Evolutionary conservation across 805 yeast genomes (phyloP), one percentile per base, ranked within the genome.

Genomic region (Saccharomycopsis malanga): DNA sequence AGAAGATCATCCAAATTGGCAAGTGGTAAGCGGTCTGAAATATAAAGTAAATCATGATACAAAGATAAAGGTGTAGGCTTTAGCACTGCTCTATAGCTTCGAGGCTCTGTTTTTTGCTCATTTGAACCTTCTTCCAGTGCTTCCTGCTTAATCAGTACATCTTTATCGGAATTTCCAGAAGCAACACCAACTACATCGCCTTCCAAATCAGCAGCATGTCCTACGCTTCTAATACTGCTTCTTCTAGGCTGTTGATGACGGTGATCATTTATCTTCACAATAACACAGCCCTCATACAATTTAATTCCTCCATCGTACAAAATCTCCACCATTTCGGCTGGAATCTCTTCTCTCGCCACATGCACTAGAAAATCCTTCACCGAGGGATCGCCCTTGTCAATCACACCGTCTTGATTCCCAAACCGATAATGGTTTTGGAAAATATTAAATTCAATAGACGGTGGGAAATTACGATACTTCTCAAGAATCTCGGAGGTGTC

Each of bases 361-460:
- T 80, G 84, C 54, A 81, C 79, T 51, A 91, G 66, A 57, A 93
- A 93, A 53, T 81, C 85, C 60, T 81, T 83, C 42, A 87, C 76
- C 60, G 85, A 75, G 14, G 87, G 83, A 51, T 86, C 84, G 57
- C 75, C 75, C 58, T 83, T 83, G 4, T 95, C 88, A 35, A 93
- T 83, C 42, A 85, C 75, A 5, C 94, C 87, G 56, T 89, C 97
- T 44, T 84, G 91, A 54, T 85, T 86, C 53, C 95, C 94, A 67
- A 91, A 89, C 52, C 95, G 76, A 62, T 81, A 91, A 64, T 89
- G 95, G 48, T 87, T 87, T 57, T 87, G 93, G 64, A 86, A 89
- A 21, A 91, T 87, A 58, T 91, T 97, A 57, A 91, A 81, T 54
- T 81, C 95, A 50, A 91, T 65, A 34, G 95, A 84, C 5, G 96